Evolutionary conservation across 129 eudicot genomes (phyloP), one percentile per base, ranked within the genome.

Genomic region (Centaurea solstitialis): DNA sequence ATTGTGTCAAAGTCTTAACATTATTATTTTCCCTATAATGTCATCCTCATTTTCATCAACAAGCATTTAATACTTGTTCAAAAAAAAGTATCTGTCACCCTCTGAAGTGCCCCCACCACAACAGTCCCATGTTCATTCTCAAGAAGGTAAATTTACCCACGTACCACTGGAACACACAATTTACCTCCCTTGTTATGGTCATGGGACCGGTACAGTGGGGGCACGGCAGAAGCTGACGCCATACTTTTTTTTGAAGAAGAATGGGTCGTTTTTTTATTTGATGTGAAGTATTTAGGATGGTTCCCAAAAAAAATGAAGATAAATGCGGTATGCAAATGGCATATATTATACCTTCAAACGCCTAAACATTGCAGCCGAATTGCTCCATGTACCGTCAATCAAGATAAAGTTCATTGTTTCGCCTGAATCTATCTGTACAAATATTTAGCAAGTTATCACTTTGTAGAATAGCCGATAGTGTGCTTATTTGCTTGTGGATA

Each of bases 301-400:
- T 6, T 43, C 17, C 17, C 15, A 43, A 43, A 6, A 57, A 53
- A n/a, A 79, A 57, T 17, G 30, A 41, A 4, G 18, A 59, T 53
- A 37, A 61, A 28, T n/a, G 12, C 18, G 30, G 84, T 41, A 41
- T 3, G 35, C 61, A 67, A 83, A 68, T 45, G 53, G 77, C 72
- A 74, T 6, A 24, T 6, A 24, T 69, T 47, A 38, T 80, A 95
- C 99, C 99, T 95, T 87, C 82, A 95, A 88, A 64, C 98, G 98
- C 86, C 85, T 89, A 80, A 95, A 86, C 99, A 95, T 95, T 75
- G 99, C 98, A 78, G 84, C 89, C 69, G 99, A 95, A 85, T 93
- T 93, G 93, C 91, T 95, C 99, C 99, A 95, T 2, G 99, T 95
- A 74, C 98, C 99, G 82, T 95, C 99, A 78, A 93, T 82, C 81